Percentiles rank a stretch among this genome's conserved stretches.
These are phyloP conservation scores for Arthonia radiata DNA, from an alignment of 495 filamentous ascomycete genomes.

Conservation along the genomic window DNA sequence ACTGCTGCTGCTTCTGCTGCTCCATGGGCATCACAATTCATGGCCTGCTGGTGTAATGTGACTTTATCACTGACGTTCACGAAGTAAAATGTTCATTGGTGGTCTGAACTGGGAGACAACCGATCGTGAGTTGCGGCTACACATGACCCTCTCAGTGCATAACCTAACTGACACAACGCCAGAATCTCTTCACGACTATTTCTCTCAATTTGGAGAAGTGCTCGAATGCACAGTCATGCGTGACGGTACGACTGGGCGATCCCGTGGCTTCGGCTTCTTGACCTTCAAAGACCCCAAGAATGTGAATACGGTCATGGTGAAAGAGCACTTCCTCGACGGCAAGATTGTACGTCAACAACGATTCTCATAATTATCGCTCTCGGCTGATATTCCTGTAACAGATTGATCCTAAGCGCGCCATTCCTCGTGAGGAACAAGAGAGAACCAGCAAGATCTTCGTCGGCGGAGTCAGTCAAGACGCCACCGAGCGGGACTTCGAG, in stretches of 20 bases:
- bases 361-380: constrained; percentile 1
- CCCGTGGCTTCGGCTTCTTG: constrained; percentile 86
- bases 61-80: too few species aligned
- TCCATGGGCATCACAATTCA: too few species aligned
- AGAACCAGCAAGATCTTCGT: constrained; percentile 97
- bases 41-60: too few species aligned
- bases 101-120: constrained; percentile 98
- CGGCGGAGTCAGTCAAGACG: constrained; percentile 90
- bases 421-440: constrained; percentile 92
- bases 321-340: constrained; percentile 92
- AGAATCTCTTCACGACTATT: constrained; percentile 98
- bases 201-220: constrained; percentile 94
- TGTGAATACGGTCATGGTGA: constrained; percentile 98
- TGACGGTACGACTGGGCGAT: constrained; percentile 79
- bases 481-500: constrained; percentile 83
- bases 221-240: constrained; percentile 96
- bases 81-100: constrained; percentile 98
- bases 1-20: too few species aligned
- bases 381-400: constrained; percentile 16
- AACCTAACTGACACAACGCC: constrained; percentile 5
- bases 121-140: constrained; percentile 78
- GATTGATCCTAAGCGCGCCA: constrained; percentile 97
- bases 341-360: constrained; percentile 67
- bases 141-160: too few species aligned
- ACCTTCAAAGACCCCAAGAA: constrained; percentile 95